phyloP scores from a whole-genome alignment of 208 protist species.

The Leishmania amazonensis region DNA sequence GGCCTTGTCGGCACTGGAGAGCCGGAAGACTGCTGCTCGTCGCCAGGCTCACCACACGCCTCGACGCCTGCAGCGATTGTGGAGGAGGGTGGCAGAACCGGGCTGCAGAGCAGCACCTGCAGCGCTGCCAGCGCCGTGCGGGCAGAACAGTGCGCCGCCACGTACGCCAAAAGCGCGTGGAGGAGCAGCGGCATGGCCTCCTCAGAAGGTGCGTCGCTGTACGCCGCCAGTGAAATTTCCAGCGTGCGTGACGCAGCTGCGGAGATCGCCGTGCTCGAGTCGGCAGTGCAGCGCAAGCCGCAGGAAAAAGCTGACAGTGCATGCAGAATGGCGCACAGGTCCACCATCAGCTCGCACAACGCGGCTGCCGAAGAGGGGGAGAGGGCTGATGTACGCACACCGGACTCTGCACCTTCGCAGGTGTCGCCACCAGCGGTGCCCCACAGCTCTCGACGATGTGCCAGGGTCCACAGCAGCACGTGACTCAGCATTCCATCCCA shows the following conservation, averaged over 20 bases:
- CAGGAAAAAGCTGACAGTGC: neutral
- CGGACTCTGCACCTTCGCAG: neutral
- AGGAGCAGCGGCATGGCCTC: constrained; percentile 29
- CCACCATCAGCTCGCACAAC: constrained; percentile 33
- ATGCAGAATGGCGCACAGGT: constrained; percentile 33
- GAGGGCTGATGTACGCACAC: constrained; percentile 1
- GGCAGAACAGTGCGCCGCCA: constrained; percentile 40
- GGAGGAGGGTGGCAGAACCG: neutral
- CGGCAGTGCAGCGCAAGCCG: neutral
- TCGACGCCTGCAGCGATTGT: neutral
- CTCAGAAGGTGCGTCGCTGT: constrained; percentile 34
- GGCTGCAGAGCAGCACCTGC: constrained; percentile 37
- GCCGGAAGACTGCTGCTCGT: neutral
- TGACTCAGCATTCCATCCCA: constrained; percentile 55
- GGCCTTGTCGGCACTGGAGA: neutral
- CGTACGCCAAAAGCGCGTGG: constrained; percentile 31
- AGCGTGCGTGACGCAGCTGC: constrained; percentile 33
- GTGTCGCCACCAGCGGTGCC: neutral
- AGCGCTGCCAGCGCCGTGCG: constrained; percentile 29
- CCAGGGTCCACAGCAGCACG: constrained; percentile 47
- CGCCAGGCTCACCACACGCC: neutral
- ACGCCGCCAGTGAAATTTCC: constrained; percentile 30
- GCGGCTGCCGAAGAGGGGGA: constrained; percentile 1
- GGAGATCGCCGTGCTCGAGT: neutral
- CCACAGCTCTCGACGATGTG: constrained; percentile 33